Evolutionary conservation across 2,329 filamentous ascomycete genomes (phyloP).

Genomic region (Thielaviopsis musarum): DNA sequence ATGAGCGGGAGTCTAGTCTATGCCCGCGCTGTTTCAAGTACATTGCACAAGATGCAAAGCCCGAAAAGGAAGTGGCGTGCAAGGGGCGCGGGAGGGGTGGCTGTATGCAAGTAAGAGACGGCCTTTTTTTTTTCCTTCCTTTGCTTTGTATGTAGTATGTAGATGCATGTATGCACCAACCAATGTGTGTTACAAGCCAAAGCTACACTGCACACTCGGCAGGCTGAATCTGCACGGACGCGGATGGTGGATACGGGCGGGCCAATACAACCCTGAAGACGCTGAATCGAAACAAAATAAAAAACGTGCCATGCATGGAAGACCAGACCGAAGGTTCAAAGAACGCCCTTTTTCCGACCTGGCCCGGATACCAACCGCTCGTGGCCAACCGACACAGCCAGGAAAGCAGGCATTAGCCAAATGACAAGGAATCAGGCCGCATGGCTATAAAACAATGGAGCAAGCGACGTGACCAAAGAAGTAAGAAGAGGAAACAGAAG

Average conservation of each 20-base stretch:
- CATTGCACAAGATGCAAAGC: background rate
- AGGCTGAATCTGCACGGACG: background rate
- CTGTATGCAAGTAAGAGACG: background rate
- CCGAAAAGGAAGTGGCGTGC: background rate
- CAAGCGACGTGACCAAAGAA: background rate
- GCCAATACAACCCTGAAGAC: background rate
- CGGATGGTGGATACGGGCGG: background rate
- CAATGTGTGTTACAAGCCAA: background rate
- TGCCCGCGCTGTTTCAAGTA: background rate
- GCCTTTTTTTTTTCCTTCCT: background rate
- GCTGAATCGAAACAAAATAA: background rate
- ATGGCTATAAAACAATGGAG: background rate
- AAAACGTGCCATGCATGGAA: slow-evolving; percentile 8
- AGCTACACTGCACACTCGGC: background rate
- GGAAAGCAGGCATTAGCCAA: background rate
- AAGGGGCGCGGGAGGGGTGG: background rate
- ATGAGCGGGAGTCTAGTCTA: background rate
- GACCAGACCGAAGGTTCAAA: slow-evolving; percentile 5
- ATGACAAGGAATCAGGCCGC: background rate
- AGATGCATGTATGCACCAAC: background rate
- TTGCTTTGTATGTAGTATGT: background rate
- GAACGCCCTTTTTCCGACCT: background rate
- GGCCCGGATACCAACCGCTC: background rate
- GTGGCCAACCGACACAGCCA: background rate
- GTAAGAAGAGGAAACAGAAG: background rate